phyloP scores from a whole-genome alignment of 2,329 filamentous ascomycete species.

The Aspergillus felis region DNA sequence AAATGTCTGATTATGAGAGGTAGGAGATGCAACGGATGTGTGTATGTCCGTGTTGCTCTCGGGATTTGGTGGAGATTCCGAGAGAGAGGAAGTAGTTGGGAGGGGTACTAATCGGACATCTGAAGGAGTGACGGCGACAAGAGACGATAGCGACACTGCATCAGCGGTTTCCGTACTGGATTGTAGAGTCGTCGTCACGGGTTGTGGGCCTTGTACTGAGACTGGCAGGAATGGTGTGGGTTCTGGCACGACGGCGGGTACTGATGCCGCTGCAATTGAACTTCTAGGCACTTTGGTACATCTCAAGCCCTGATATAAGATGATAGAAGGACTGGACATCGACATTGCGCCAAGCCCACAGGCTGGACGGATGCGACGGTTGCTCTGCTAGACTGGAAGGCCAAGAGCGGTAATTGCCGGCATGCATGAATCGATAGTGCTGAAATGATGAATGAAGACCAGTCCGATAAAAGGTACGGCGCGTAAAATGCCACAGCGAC shows the following conservation, averaged over 20 bases:
- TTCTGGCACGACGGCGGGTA: neutral
- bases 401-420: neutral
- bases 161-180: neutral
- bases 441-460: neutral
- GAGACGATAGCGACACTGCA: neutral
- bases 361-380: constrained; percentile 6
- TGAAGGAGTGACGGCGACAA: neutral
- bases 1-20: neutral
- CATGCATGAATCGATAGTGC: neutral
- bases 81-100: neutral
- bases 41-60: neutral
- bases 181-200: constrained; percentile 3
- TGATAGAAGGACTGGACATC: constrained; percentile 22
- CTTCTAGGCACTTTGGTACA: constrained; percentile 22
- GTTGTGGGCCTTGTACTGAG: neutral
- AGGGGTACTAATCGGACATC: neutral
- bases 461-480: neutral
- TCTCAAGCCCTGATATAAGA: constrained; percentile 20
- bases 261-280: constrained; percentile 1
- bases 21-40: neutral
- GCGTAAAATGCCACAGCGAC: neutral
- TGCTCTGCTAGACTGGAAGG: constrained; percentile 1
- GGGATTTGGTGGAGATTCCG: neutral
- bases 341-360: constrained; percentile 23
- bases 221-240: constrained; percentile 2